phyloP scores from a whole-genome alignment of 1,284 basidiomycete genomes.

The Moesziomyces parantarcticus region DNA sequence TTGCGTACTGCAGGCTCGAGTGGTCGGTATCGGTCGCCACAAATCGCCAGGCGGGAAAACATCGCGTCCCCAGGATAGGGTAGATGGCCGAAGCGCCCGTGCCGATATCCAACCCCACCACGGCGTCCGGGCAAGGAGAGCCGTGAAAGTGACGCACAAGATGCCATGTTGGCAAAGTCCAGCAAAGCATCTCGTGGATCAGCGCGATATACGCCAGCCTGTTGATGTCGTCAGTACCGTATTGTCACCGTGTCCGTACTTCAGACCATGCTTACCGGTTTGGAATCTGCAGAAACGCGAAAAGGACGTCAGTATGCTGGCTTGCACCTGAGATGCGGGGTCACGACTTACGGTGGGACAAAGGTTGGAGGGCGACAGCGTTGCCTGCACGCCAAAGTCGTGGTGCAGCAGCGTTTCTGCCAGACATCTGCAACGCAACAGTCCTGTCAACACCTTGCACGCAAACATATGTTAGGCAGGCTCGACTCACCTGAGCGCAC shows the following conservation, averaged over 20 bases:
- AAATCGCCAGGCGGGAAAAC: constrained; percentile 28
- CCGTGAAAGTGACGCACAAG: constrained; percentile 6
- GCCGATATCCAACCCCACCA: constrained; percentile 22
- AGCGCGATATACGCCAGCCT: constrained; percentile 37
- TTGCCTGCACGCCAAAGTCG: constrained; percentile 29
- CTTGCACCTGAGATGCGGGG: neutral
- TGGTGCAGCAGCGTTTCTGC: constrained; percentile 33
- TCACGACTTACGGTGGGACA: constrained; percentile 30
- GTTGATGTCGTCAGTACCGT: neutral
- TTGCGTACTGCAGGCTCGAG: constrained; percentile 28
- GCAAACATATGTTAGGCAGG: neutral
- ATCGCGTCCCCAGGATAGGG: constrained; percentile 75
- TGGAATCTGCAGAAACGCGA: constrained; percentile 9
- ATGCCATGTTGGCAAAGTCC: constrained; percentile 6
- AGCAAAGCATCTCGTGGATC: constrained; percentile 17
- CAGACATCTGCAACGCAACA: constrained; percentile 11
- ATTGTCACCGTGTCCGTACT: too few relatives aligned
- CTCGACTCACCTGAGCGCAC: constrained; percentile 20
- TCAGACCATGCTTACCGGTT: constrained; percentile 9
- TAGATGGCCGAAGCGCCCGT: constrained; percentile 76
- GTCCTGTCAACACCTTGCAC: neutral
- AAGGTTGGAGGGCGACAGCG: constrained; percentile 16
- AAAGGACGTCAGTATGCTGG: neutral
- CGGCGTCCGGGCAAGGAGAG: neutral
- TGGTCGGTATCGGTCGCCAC: constrained; percentile 40